A percentile compares a stretch with the other conserved stretches of the same genome.
phyloP scores from a whole-genome alignment of 2,329 filamentous ascomycete genomes.

The Verruconis gallopava region DNA sequence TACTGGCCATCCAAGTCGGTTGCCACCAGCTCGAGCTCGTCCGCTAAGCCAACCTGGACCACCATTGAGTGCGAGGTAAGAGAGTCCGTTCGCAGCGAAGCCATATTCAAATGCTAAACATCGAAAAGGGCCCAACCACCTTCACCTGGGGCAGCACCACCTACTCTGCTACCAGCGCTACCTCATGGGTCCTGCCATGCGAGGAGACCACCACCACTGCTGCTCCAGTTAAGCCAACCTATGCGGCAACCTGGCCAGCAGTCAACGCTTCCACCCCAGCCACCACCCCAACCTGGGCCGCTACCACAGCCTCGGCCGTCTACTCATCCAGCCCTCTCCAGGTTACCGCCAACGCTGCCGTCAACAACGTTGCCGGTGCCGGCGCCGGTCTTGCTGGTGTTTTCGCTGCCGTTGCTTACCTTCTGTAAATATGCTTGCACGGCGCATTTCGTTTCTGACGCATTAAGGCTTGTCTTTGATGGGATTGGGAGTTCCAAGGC shows the following conservation, averaged over 20 bases:
- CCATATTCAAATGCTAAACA: too few species aligned
- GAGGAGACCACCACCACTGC: neutral
- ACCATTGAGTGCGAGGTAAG: constrained; percentile 1
- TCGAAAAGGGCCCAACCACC: constrained; percentile 14
- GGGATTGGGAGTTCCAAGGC: neutral
- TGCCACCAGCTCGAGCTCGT: neutral
- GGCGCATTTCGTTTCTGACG: neutral
- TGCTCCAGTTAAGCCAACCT: neutral
- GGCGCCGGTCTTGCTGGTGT: constrained; percentile 26
- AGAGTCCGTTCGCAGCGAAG: too few species aligned
- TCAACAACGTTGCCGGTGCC: constrained; percentile 36
- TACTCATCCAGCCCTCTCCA: constrained; percentile 14
- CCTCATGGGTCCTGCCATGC: neutral
- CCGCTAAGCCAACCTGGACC: neutral
- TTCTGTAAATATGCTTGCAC: constrained; percentile 24
- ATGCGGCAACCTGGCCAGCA: neutral
- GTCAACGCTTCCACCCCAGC: neutral
- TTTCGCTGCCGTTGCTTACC: constrained; percentile 7
- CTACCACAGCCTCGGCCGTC: constrained; percentile 7
- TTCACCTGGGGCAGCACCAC: constrained; percentile 19
- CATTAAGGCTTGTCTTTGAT: neutral
- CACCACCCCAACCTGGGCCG: constrained; percentile 8
- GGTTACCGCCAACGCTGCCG: constrained; percentile 37
- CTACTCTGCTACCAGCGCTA: constrained; percentile 15
- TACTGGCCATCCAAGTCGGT: neutral